A percentile compares a stretch with the other conserved stretches of the same genome.
phyloP scores from a whole-genome alignment of 139 green algal species.

The Klebsormidium nitens region DNA sequence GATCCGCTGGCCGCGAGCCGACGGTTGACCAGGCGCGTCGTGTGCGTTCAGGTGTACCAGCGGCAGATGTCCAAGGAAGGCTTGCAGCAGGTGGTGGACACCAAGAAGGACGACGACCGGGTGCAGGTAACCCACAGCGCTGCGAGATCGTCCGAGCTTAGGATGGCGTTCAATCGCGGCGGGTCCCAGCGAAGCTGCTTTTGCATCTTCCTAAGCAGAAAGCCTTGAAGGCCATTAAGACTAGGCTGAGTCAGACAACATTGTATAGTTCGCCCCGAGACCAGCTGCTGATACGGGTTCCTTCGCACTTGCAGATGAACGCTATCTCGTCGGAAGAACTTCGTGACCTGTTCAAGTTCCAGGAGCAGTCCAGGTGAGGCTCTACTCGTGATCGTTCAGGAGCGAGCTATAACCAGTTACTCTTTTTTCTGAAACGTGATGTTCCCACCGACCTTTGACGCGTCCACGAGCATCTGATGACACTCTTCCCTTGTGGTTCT shows the following conservation, averaged over 20 bases:
- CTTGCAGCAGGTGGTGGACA: conserved; percentile 55
- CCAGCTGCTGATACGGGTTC: too few relatives aligned
- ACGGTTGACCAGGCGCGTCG: neutral
- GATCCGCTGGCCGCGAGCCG: neutral
- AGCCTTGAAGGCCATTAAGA: too few relatives aligned
- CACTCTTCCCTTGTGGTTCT: too few relatives aligned
- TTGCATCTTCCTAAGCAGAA: neutral
- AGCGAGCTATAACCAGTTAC: too few relatives aligned
- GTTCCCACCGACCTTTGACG: too few relatives aligned
- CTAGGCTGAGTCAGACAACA: too few relatives aligned
- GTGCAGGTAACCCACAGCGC: too few relatives aligned
- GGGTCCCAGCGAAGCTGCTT: neutral
- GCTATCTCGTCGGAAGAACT: conserved; percentile 84
- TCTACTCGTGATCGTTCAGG: too few relatives aligned
- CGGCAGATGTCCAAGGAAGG: conserved; percentile 81
- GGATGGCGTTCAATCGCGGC: conserved; percentile 42
- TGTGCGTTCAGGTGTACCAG: conserved; percentile 72
- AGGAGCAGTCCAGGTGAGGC: conserved; percentile 45
- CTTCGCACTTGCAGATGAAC: conserved; percentile 44
- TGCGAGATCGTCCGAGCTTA: too few relatives aligned
- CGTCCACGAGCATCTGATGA: too few relatives aligned
- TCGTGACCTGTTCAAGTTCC: conserved; percentile 82
- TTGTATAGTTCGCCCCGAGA: too few relatives aligned
- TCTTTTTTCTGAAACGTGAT: too few relatives aligned
- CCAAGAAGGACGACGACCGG: conserved; percentile 1